Conservation (phyloP, 208 protist species). For the Jaenimonas drosophilae region DNA sequence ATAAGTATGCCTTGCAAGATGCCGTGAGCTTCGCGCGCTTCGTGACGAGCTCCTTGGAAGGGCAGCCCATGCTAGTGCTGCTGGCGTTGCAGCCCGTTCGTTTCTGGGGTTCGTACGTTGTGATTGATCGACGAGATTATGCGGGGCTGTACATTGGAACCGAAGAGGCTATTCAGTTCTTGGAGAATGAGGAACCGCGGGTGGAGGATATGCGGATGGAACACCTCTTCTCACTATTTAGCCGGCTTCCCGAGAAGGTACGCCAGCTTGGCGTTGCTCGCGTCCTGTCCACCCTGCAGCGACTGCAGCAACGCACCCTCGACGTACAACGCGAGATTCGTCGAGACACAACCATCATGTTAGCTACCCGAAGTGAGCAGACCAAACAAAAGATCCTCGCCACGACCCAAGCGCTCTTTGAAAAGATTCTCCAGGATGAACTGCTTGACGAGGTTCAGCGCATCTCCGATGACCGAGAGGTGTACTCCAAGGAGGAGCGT, state of each 20-base stretch:
- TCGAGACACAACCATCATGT: constrained; percentile 43
- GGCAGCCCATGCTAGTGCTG: constrained; percentile 85
- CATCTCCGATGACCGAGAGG: constrained; percentile 38
- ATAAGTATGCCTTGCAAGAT: constrained; percentile 72
- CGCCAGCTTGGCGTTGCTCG: constrained; percentile 13
- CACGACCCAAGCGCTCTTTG: constrained; percentile 27
- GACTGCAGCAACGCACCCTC: background rate
- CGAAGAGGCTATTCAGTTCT: constrained; percentile 15
- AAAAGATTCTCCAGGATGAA: constrained; percentile 43
- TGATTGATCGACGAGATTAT: constrained; percentile 63
- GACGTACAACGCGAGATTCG: constrained; percentile 28
- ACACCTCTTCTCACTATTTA: constrained; percentile 33
- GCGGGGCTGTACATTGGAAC: constrained; percentile 42
- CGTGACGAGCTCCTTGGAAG: constrained; percentile 63
- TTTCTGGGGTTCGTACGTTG: constrained; percentile 68
- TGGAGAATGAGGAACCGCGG: constrained; percentile 8
- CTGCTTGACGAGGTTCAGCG: constrained; percentile 76
- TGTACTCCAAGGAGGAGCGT: constrained; percentile 44
- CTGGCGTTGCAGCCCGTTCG: constrained; percentile 64
- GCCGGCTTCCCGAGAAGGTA: constrained; percentile 32
- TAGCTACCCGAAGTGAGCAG: constrained; percentile 60
- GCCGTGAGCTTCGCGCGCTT: constrained; percentile 68
- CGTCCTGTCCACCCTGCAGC: background rate
- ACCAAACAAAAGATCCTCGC: constrained; percentile 21
- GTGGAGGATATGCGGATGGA: constrained; percentile 17